Evolutionary conservation across 2,329 filamentous ascomycete species (phyloP).

Genomic region (Arthrobotrys iridis): DNA sequence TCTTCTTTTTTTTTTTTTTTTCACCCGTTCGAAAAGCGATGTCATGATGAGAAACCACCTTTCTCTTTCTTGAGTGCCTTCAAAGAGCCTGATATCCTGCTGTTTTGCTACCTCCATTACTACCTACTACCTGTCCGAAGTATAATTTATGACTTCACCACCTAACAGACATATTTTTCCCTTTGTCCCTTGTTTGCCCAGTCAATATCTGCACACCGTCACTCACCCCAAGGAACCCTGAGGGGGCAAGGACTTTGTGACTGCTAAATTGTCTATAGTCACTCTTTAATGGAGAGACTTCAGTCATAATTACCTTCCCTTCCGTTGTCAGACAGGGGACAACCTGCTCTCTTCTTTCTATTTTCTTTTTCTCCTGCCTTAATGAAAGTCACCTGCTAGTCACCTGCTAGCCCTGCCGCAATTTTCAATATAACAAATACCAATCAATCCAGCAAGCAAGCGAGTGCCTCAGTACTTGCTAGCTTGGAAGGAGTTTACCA

Average conservation of each 20-base stretch:
- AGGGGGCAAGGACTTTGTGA: conserved; percentile 44
- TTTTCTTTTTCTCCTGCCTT: conserved; percentile 17
- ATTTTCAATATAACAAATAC: conserved; percentile 31
- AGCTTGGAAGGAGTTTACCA: conserved; percentile 33
- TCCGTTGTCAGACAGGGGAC: conserved; percentile 44
- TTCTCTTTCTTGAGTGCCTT: conserved; percentile 11
- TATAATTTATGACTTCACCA: conserved; percentile 16
- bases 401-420: conserved; percentile 30
- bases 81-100: conserved; percentile 48
- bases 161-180: conserved; percentile 7
- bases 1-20: too few species aligned
- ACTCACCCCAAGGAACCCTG: background rate
- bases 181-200: conserved; percentile 37
- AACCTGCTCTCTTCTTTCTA: conserved; percentile 15
- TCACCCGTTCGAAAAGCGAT: conserved; percentile 37
- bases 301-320: conserved; percentile 20
- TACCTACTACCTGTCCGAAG: conserved; percentile 17
- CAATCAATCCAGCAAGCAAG: conserved; percentile 47
- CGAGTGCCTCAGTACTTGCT: conserved; percentile 25
- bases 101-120: conserved; percentile 3
- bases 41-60: conserved; percentile 30
- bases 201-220: conserved; percentile 25
- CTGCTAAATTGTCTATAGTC: conserved; percentile 28
- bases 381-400: conserved; percentile 51
- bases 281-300: conserved; percentile 4